Evolutionary conservation across 1,284 basidiomycete species (phyloP).

Genomic region (Tilletia caries): DNA sequence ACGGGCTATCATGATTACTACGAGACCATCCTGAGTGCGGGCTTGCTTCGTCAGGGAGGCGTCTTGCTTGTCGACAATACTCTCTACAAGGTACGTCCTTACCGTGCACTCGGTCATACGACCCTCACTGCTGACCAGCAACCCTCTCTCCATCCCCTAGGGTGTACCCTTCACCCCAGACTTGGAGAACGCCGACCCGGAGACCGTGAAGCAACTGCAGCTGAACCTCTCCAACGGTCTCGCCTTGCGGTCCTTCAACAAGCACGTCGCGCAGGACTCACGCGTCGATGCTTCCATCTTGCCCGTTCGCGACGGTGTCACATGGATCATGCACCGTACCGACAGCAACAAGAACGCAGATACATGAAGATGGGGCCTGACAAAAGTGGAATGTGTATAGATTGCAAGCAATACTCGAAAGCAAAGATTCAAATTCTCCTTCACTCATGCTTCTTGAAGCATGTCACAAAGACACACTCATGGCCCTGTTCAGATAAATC

Average conservation of each 20-base stretch:
- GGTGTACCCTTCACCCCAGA: slow-evolving; percentile 31
- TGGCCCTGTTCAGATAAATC: neutral
- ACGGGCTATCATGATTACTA: slow-evolving; percentile 46
- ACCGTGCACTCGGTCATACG: neutral
- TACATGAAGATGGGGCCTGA: too few relatives aligned
- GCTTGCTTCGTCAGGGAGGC: slow-evolving; percentile 36
- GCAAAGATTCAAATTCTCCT: too few relatives aligned
- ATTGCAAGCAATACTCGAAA: too few relatives aligned
- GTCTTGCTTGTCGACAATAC: slow-evolving; percentile 52
- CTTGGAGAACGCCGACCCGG: slow-evolving; percentile 9
- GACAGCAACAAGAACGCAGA: neutral
- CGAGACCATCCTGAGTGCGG: slow-evolving; percentile 35
- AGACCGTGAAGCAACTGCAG: slow-evolving; percentile 16
- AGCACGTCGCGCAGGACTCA: slow-evolving; percentile 37
- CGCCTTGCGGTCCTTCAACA: slow-evolving; percentile 48
- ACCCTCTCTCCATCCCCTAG: neutral
- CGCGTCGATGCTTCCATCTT: slow-evolving; percentile 42
- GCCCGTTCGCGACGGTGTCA: slow-evolving; percentile 51
- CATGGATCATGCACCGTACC: slow-evolving; percentile 37
- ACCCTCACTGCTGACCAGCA: too few relatives aligned
- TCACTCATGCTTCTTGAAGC: too few relatives aligned
- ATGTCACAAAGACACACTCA: too few relatives aligned
- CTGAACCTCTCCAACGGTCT: slow-evolving; percentile 31
- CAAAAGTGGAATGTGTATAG: neutral
- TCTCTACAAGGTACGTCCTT: slow-evolving; percentile 43